Conservation (phyloP, 306 rosid species). For the Quercus bicolor region DNA sequence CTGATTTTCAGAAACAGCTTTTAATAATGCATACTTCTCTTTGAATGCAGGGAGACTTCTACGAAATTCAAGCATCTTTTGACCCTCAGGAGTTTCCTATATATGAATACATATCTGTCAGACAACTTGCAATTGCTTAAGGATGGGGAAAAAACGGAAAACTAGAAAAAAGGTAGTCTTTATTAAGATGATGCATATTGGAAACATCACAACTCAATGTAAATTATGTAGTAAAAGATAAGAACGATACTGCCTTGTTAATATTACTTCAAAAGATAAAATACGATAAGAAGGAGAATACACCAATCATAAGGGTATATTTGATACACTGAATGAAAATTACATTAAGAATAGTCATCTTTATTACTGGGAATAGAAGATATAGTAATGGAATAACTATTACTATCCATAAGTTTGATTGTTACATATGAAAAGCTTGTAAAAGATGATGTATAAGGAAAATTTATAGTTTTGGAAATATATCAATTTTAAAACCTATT, state of each 20-base stretch:
- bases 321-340: too few relatives aligned
- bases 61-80: slow-evolving; percentile 71
- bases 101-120: not conserved
- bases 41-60: slow-evolving; percentile 80
- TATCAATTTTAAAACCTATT: too few relatives aligned
- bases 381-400: too few relatives aligned
- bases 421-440: too few relatives aligned
- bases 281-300: not conserved
- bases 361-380: too few relatives aligned
- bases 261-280: not conserved
- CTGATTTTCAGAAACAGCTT: slow-evolving; percentile 75
- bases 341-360: too few relatives aligned
- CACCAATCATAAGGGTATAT: not conserved
- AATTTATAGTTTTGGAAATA: too few relatives aligned
- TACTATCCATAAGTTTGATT: too few relatives aligned
- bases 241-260: not conserved
- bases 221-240: too few relatives aligned
- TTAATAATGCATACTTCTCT: slow-evolving; percentile 70
- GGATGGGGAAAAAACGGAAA: not conserved
- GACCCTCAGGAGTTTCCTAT: slow-evolving; percentile 79
- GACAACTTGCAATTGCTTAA: not conserved
- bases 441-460: too few relatives aligned
- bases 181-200: too few relatives aligned
- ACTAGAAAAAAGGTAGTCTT: not conserved
- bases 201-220: too few relatives aligned